Evolutionary conservation across 129 eudicot species (phyloP), one percentile per base, ranked within the genome.

Genomic region (Lactuca sativa): DNA sequence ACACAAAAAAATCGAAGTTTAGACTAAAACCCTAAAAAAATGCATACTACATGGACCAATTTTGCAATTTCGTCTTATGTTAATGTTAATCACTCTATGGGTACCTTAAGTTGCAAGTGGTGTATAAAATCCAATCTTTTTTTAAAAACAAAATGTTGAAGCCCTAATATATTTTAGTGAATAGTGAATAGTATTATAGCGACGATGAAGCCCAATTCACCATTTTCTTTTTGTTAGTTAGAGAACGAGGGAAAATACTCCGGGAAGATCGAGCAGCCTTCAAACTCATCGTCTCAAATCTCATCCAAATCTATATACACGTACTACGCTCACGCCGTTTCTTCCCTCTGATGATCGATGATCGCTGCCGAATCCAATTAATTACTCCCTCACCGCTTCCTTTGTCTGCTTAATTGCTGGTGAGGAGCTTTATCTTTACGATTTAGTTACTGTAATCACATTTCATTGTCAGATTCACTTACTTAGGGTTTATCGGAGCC

Each of bases 401-500:
- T 47, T 59, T 30, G 9, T 43, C 49, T 44, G 38, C 71, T 15
- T 64, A 41, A 64, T 71, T 13, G 56, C 59, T 43, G 49, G 78
- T 74, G 32, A 56, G 56, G 40, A 30, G 3, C 4, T 61, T 59
- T 59, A 9, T 14, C 32, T 9, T 18, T 48, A n/a, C 40, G 53
- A 49, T 61, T 49, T 16, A 31, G 7, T 33, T 58, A 8, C 17
- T 33, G 12, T 71, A 48, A 59, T 48, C 38, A 13, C 7, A 43
- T 44, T 71, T 44, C 67, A 12, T 70, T 30, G 32, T 66, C 13
- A 47, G 36, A 71, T 71, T 47, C 11, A 71, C 25, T 32, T 33
- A 34, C 3, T 44, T 74, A 64, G 66, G 72, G 72, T 56, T 65
- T 64, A 32, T 73, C 51, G 16, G 53, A 52, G 49, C 32, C 21